These are phyloP conservation scores for Pyrenula aspistea DNA, from an alignment of 495 filamentous ascomycete genomes.

Conservation along the genomic window DNA sequence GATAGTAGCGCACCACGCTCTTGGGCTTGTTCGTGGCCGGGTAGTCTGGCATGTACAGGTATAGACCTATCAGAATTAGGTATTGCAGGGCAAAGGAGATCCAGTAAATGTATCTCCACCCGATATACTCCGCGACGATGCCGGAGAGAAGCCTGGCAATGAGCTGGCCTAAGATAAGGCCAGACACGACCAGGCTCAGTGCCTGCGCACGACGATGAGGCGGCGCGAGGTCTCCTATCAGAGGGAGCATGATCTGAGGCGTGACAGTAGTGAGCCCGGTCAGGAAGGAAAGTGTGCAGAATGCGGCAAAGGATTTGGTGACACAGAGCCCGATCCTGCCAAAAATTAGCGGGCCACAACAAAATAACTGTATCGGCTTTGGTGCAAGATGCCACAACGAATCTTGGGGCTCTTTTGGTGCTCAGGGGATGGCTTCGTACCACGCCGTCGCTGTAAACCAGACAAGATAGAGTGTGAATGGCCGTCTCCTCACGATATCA, in stretches of 20 bases:
- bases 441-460: conserved; percentile 52
- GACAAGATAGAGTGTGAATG: conserved; percentile 56
- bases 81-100: conserved; percentile 62
- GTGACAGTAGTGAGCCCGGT: conserved; percentile 69
- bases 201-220: conserved; percentile 53
- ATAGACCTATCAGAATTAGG: conserved; percentile 53
- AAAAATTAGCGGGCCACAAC: too few relatives aligned
- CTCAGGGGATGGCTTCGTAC: conserved; percentile 23
- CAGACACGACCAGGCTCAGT: conserved; percentile 61
- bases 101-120: conserved; percentile 76
- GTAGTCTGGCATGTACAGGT: conserved; percentile 71
- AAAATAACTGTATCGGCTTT: too few relatives aligned
- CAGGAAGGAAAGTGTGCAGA: conserved; percentile 58
- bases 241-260: conserved; percentile 73
- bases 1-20: conserved; percentile 45
- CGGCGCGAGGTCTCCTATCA: conserved; percentile 73
- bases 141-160: conserved; percentile 68
- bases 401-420: too few relatives aligned
- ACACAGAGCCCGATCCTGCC: conserved; percentile 55
- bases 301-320: conserved; percentile 49
- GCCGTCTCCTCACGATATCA: conserved; percentile 57
- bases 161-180: conserved; percentile 65
- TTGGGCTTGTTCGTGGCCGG: conserved; percentile 53
- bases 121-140: conserved; percentile 54
- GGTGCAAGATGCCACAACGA: too few relatives aligned